Base-by-base conservation (phyloP, 1,284 basidiomycete genomes). In the Austropuccinia psidii region DNA sequence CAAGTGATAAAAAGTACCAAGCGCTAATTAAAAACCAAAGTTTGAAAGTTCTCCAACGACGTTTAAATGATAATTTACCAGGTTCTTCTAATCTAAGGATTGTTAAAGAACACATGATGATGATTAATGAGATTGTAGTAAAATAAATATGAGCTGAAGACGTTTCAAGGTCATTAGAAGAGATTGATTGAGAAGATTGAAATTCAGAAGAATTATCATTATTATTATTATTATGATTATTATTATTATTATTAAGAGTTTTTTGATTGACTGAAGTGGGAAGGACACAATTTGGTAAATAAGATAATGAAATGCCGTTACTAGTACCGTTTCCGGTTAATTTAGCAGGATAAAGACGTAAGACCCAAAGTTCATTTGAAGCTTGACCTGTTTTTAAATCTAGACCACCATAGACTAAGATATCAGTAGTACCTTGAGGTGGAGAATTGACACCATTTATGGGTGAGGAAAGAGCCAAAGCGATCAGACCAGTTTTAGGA, bases 401-500 rank as follows among this genome's bases (percentile, higher is more conserved):
- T 76, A 85, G 84, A 31, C 89, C 89, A 55, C 89, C 89, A 77
- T 89, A 91, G 13, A 91, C 85, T 58, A 91, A 84, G n/a, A 85
- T 88, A 78, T 91, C 90, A 31, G 88, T 83, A 39, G 84, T 85
- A 6, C 54, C 54, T 21, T 55, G 27, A 41, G 58, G 21, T 8
- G 35, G 11, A 27, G 65, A 55, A 15, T 45, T 76, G 8, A 89
- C 89, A 1, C 84, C 83, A 64, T 80, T 75, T 61, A 80, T 75
- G 19, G 78, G 76, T 76, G 82, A 86, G 4, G 88, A 85, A 49
- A 89, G 79, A 1, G 85, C 87, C n/a, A 84, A 85, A 31, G 89
- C 86, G 29, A 89, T 89, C 79, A 87, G 83, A 60, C 86, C 41
- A 82, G 81, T 4, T 88, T 89, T 77, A 84, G 88, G 29, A 83